Percentiles rank a stretch among this genome's conserved stretches.
phyloP scores from a whole-genome alignment of 257 asterid species.

The Lantana camara region DNA sequence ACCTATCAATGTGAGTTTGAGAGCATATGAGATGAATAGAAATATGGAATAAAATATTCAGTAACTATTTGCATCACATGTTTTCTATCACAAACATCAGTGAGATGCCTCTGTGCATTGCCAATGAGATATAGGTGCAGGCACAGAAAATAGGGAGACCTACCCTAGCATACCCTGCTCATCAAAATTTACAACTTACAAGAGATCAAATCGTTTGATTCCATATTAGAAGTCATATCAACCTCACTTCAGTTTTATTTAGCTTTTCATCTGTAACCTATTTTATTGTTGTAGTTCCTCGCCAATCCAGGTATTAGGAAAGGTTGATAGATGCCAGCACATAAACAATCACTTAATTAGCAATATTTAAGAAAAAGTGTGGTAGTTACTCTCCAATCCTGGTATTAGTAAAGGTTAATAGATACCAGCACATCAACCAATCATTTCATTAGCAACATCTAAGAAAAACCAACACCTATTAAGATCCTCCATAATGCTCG shows the following conservation, averaged over 20 bases:
- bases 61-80: too few species aligned
- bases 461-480: neutral
- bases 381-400: neutral
- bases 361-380: conserved; percentile 5
- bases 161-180: neutral
- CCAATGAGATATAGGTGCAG: neutral
- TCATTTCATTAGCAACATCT: neutral
- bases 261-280: neutral
- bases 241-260: neutral
- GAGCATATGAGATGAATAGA: neutral
- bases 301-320: conserved; percentile 4
- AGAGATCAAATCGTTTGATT: neutral
- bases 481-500: neutral
- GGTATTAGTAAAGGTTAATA: neutral
- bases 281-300: neutral
- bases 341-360: conserved; percentile 11
- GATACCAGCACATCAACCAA: conserved; percentile 16
- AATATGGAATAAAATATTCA: too few species aligned
- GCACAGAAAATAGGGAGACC: neutral
- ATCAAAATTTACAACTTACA: neutral
- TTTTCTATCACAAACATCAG: neutral
- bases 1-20: neutral
- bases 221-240: neutral
- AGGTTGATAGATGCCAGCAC: conserved; percentile 1
- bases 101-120: neutral